Base-by-base conservation (phyloP, 1,284 basidiomycete genomes). In the Rhodotorula sp. region DNA sequence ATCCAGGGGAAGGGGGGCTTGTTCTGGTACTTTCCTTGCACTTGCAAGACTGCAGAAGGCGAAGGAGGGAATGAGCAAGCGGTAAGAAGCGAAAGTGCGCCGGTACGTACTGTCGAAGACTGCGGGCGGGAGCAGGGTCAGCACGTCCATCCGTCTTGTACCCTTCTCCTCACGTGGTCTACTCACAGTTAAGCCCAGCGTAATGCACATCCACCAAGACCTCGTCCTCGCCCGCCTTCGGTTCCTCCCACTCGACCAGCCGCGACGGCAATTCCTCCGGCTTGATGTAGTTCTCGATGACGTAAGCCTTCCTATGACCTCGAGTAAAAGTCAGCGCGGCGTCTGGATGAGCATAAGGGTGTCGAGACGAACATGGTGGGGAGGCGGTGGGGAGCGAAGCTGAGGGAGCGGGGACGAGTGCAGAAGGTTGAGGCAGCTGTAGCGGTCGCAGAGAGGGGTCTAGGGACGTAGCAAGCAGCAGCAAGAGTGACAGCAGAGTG, bases 1-100 rank as follows among this genome's bases (percentile, higher is more conserved):
- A 87, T 83, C 81, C 93, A 95, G 0, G 93, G 93, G 61, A 92
- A 83, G 0, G 89, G 86, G 0, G 90, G 91, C 78, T 93, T 88
- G 68, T 78, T 82, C 79, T 96, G 92, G 79, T 94, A 90, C 83
- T 90, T 92, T 62, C 92, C 92, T 81, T 68, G 54, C 22, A 66
- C 59, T 31, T 52, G 40, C 10, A 62, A 52, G 34, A 64, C 63
- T 64, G 54, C 5, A 40, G 4, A 28, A 3, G 4, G 2, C 16
- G 40, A 16, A 15, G 10, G 26, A 11, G 8, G 18, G 1, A 4
- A 10, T 56, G 46, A 46, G 59, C 31, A 64, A 46, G 40, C 6
- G 18, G 34, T 16, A 31, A 34, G 60, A 26, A 40, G 47, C 26
- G 28, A 56, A 9, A 28, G 48, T 18, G 47, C 55, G 50, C 44